Conservation (phyloP, 2,329 filamentous ascomycete species). For the Pyrenochaeta sp. region DNA sequence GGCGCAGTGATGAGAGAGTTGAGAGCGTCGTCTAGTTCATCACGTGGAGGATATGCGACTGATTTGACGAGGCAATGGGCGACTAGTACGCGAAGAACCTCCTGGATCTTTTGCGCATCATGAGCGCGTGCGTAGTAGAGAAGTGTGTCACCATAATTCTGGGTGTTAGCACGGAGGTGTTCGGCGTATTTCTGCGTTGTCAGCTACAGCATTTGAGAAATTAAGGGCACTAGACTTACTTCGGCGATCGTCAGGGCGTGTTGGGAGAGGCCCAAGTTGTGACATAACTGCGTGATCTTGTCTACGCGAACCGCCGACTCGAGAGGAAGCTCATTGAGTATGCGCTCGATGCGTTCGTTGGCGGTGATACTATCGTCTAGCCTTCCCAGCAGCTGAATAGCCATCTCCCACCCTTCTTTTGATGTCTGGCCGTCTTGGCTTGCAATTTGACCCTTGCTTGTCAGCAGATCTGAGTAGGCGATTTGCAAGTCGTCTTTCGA, state of each 20-base stretch:
- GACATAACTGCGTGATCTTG: constrained; percentile 80
- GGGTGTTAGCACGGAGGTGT: constrained; percentile 73
- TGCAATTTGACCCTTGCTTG: constrained; percentile 54
- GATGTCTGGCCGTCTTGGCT: constrained; percentile 40
- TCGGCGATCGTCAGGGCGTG: constrained; percentile 85
- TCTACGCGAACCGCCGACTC: constrained; percentile 77
- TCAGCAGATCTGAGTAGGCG: constrained; percentile 75
- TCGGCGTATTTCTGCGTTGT: constrained; percentile 78
- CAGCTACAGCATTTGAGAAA: constrained; percentile 13
- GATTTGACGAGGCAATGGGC: constrained; percentile 89
- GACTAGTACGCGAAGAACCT: constrained; percentile 85
- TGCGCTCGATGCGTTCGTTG: constrained; percentile 75
- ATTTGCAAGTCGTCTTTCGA: constrained; percentile 82
- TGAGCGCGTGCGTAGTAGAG: constrained; percentile 92
- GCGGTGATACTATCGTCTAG: constrained; percentile 77
- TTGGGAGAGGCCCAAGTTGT: constrained; percentile 77
- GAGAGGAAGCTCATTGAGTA: constrained; percentile 77
- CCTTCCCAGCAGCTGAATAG: constrained; percentile 81
- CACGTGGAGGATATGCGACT: constrained; percentile 75
- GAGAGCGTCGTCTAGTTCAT: constrained; percentile 77
- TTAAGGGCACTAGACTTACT: constrained; percentile 60
- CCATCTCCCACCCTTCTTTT: constrained; percentile 85
- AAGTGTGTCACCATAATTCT: constrained; percentile 84
- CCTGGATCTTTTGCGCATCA: constrained; percentile 77
- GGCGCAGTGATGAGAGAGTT: constrained; percentile 74